Percentiles rank a stretch among this genome's conserved stretches.
phyloP scores from a whole-genome alignment of 371 early-diverging fungal genomes.

The Mucor circinelloides region DNA sequence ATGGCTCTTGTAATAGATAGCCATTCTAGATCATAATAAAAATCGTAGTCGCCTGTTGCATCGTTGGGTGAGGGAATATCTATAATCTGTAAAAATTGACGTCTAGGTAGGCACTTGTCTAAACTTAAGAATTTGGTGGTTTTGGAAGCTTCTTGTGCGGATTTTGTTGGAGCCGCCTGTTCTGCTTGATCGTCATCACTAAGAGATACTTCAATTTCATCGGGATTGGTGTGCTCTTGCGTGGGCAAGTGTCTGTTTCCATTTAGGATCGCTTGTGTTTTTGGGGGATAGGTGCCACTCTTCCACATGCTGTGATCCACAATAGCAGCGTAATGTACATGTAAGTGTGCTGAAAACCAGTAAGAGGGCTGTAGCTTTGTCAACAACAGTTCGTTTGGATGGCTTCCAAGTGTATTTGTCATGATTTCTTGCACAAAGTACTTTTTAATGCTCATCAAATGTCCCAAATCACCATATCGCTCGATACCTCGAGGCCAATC shows the following conservation, averaged over 20 bases:
- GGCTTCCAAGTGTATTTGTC: constrained; percentile 75
- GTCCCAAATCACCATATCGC: constrained; percentile 70
- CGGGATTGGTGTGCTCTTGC: constrained; percentile 48
- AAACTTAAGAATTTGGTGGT: constrained; percentile 64
- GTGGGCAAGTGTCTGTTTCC: not conserved
- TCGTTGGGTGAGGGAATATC: constrained; percentile 54
- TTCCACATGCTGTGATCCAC: constrained; percentile 55
- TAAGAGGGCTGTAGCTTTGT: constrained; percentile 73
- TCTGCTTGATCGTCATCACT: not conserved
- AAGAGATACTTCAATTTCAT: constrained; percentile 56
- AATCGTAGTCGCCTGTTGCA: constrained; percentile 22
- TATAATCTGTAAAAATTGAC: constrained; percentile 62
- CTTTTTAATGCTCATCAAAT: constrained; percentile 68
- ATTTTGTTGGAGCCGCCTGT: not conserved
- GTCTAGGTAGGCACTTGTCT: constrained; percentile 68
- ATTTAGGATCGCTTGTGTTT: not conserved
- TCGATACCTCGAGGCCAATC: constrained; percentile 96
- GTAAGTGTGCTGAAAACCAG: constrained; percentile 96
- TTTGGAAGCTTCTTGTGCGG: constrained; percentile 5
- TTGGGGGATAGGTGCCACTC: constrained; percentile 10
- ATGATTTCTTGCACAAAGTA: constrained; percentile 76
- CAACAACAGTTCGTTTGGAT: constrained; percentile 68
- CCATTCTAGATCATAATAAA: constrained; percentile 86
- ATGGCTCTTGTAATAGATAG: constrained; percentile 74
- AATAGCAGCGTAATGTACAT: constrained; percentile 86